Conservation (phyloP, 169 alveolate genomes). For the Cryptosporidium meleagridis region DNA sequence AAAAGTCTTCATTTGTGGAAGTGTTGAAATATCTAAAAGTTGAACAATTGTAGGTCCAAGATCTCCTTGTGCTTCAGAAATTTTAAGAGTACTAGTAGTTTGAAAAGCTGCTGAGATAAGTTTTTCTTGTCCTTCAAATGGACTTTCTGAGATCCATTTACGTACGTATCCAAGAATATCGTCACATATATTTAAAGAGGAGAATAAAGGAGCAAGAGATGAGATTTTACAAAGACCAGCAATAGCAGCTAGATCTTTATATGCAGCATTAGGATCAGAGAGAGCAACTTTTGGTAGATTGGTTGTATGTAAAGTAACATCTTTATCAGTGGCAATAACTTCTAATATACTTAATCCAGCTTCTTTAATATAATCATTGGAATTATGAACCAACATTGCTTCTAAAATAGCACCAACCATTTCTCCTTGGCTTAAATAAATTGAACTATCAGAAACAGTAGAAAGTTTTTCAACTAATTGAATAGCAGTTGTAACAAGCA, state of each 20-base stretch:
- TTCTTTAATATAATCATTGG: conserved; percentile 83
- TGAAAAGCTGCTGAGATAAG: conserved; percentile 68
- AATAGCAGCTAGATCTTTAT: conserved; percentile 88
- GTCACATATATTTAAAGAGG: conserved; percentile 40
- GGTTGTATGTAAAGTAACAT: conserved; percentile 85
- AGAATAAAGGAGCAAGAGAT: conserved; percentile 38
- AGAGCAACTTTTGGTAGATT: conserved; percentile 82
- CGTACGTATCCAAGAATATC: conserved; percentile 55
- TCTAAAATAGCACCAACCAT: conserved; percentile 86
- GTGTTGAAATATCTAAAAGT: conserved; percentile 36
- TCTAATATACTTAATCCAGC: conserved; percentile 87
- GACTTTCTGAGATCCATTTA: conserved; percentile 69
- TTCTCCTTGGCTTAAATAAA: conserved; percentile 85
- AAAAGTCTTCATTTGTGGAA: conserved; percentile 66
- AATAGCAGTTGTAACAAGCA: conserved; percentile 85
- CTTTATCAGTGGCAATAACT: conserved; percentile 88
- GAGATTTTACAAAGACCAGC: conserved; percentile 87
- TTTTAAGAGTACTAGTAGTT: conserved; percentile 39
- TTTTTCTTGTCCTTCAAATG: conserved; percentile 66
- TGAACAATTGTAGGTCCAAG: conserved; percentile 67
- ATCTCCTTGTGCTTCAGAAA: conserved; percentile 43
- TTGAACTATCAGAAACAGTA: conserved; percentile 83
- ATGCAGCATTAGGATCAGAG: conserved; percentile 86
- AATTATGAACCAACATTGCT: conserved; percentile 89
- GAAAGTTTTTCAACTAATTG: conserved; percentile 85